Base-by-base conservation (phyloP, 192 early-diverging fungal species). In the Umbelopsis vinacea region DNA sequence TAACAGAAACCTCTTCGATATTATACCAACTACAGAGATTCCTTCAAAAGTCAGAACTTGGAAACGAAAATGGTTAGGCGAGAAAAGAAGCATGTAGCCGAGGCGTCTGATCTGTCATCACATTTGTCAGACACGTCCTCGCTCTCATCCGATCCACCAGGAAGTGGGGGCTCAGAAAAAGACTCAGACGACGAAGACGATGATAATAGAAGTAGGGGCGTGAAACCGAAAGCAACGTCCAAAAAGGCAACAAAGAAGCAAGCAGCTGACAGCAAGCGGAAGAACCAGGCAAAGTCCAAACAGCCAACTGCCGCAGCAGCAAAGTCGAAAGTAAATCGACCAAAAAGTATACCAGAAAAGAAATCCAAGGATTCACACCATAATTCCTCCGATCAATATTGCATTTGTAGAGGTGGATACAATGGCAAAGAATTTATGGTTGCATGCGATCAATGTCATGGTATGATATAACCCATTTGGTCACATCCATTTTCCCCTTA, bases 401-500 rank as follows among this genome's bases (percentile, higher is more conserved):
- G 86, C 50, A 74, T 85, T 33, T 87, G 86, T 71, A 75, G 86
- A 35, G 76, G 70, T 46, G 79, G 80, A 5, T 85, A 87, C 33
- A 80, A 87, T 53, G 86, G 86, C 26, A 80, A 81, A 22, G 84
- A 85, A 50, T 84, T 87, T 68, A 87, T 87, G 86, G 79, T 87
- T 46, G 86, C 80, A 33, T 87, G 86, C 52, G 86, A 87, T 53
- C 57, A 71, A 38, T 87, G 86, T 52, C 76, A 85, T 78, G 84
- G 86, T 85, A 77, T 67, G 23, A 26, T 0, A 10, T 73, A 6
- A 52, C 22, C 40, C 26, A 21, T 17, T 26, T 35, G n/a, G n/a
- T n/a, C n/a, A n/a, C n/a, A n/a, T n/a, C n/a, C n/a, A n/a, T n/a
- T n/a, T n/a, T n/a, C n/a, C n/a, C n/a, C n/a, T 11, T 26, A 19